Conservation (phyloP, 2,329 filamentous ascomycete species). For the Nemania sp. region DNA sequence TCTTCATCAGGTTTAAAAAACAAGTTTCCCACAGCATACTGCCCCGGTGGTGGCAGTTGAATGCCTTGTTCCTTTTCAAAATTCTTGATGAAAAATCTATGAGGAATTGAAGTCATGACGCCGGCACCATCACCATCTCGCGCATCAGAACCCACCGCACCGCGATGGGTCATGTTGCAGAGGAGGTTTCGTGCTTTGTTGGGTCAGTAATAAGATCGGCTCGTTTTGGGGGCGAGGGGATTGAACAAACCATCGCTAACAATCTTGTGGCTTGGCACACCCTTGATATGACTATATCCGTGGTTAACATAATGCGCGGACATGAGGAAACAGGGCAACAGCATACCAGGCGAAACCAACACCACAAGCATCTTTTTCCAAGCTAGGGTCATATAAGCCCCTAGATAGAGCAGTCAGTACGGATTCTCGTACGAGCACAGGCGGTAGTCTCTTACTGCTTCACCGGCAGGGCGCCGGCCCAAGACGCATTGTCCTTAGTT, state of each 20-base stretch:
- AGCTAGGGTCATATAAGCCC: conserved; percentile 92
- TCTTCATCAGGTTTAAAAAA: conserved; percentile 98
- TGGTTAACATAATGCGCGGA: conserved; percentile 22
- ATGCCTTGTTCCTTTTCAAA: conserved; percentile 90
- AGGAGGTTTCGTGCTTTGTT: conserved; percentile 80
- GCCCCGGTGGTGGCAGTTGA: conserved; percentile 82
- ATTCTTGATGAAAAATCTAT: conserved; percentile 98
- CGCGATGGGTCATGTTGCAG: conserved; percentile 99
- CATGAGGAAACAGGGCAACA: background rate
- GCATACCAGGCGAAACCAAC: conserved; percentile 93
- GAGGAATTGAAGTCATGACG: conserved; percentile 99
- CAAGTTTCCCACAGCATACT: conserved; percentile 96
- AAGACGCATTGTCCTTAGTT: conserved; percentile 80
- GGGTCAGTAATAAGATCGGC: conserved; percentile 38
- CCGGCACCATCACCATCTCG: conserved; percentile 97
- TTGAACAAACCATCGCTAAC: conserved; percentile 87
- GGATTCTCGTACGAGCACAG: background rate
- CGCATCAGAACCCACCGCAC: conserved; percentile 95
- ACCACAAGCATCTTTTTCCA: conserved; percentile 99
- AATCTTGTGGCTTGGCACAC: conserved; percentile 95
- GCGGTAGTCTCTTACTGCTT: conserved; percentile 69
- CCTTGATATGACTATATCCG: conserved; percentile 83
- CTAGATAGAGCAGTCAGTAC: conserved; percentile 39
- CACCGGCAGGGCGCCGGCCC: conserved; percentile 93
- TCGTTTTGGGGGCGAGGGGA: background rate